Conservation (phyloP, 805 yeast species). For the Ogataea saltuana region DNA sequence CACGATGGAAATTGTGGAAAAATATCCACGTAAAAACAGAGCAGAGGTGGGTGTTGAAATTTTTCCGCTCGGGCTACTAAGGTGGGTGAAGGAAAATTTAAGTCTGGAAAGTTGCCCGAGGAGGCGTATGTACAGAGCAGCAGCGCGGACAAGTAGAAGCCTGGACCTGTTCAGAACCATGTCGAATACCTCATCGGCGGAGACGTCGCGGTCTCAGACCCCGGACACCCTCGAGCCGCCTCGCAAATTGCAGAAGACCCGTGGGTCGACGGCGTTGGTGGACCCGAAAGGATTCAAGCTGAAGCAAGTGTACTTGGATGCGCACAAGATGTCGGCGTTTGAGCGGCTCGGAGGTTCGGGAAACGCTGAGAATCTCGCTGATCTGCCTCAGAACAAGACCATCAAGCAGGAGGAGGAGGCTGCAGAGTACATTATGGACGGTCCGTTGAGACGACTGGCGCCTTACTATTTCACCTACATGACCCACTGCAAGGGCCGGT, state of each 20-base stretch:
- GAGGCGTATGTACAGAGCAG: no score
- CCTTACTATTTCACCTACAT: conserved; percentile 90
- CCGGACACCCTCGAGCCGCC: no score
- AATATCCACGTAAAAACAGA: no score
- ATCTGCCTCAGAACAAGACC: conserved; percentile 29
- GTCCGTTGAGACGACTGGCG: conserved; percentile 65
- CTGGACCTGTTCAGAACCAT: no score
- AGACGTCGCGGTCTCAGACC: no score
- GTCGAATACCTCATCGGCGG: no score
- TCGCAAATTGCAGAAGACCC: conserved; percentile 13
- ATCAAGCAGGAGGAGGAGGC: conserved; percentile 60
- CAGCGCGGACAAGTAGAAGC: no score
- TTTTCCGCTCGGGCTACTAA: no score
- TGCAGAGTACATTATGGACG: conserved; percentile 56
- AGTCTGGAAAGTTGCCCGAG: no score
- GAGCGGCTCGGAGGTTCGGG: conserved; percentile 41
- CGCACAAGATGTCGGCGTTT: conserved; percentile 41
- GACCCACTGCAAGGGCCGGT: conserved; percentile 87
- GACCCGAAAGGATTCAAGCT: conserved; percentile 51
- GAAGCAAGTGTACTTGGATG: conserved; percentile 46
- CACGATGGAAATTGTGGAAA: no score
- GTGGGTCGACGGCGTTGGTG: conserved; percentile 29
- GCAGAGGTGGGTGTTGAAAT: no score
- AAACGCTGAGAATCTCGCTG: conserved; percentile 16
- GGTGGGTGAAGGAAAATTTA: no score